Conservation (phyloP, 176 grass and related monocot species). For the Chrysopogon serrulatus region DNA sequence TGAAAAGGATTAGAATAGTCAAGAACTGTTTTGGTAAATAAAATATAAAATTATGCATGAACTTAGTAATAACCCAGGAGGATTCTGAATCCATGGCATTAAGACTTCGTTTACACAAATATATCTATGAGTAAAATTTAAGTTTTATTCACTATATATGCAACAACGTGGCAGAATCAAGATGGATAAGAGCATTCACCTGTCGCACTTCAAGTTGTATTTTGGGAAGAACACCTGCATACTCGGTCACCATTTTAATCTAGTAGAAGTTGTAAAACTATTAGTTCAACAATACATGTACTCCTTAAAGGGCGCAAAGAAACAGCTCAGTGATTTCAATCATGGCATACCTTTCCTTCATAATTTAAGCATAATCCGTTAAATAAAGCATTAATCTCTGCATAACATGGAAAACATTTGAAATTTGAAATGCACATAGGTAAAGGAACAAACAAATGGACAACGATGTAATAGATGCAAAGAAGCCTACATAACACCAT, state of each 20-base stretch:
- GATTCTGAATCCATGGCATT: neutral
- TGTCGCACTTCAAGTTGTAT: conserved; percentile 68
- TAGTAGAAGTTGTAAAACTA: conserved; percentile 32
- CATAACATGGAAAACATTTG: conserved; percentile 17
- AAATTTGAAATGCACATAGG: neutral
- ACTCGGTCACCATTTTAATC: conserved; percentile 61
- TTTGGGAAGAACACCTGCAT: conserved; percentile 81
- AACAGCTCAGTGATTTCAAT: neutral
- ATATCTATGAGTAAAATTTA: conserved; percentile 3
- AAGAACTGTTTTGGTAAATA: neutral
- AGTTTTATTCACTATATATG: neutral
- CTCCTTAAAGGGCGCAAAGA: neutral
- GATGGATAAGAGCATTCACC: conserved; percentile 34
- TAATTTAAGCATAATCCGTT: conserved; percentile 65
- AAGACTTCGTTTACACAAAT: neutral
- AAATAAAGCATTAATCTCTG: conserved; percentile 94
- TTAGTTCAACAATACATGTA: neutral
- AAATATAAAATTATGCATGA: neutral
- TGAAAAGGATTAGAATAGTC: neutral
- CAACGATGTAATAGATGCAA: neutral
- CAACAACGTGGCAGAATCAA: neutral
- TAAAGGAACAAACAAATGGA: conserved; percentile 21
- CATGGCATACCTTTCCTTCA: conserved; percentile 71
- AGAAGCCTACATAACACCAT: neutral
- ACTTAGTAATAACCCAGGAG: neutral